Percentiles rank a stretch among this genome's conserved stretches.
Evolutionary conservation across 371 early-diverging fungal genomes (phyloP).

Genomic region (Rhizomucor pusillus): DNA sequence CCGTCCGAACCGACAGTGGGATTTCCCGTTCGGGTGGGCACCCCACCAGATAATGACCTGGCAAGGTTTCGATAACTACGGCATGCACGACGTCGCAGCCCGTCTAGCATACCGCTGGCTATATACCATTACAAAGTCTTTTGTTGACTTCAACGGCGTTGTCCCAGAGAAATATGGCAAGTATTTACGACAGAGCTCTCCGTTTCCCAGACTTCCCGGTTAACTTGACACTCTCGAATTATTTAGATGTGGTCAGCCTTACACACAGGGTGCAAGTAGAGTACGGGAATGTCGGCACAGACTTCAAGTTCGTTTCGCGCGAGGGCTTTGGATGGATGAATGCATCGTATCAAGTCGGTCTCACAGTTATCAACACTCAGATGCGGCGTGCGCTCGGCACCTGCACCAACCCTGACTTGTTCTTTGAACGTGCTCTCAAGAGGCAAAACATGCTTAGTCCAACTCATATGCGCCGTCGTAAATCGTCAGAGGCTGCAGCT

Average conservation of each 20-base stretch:
- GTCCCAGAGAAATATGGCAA: constrained; percentile 91
- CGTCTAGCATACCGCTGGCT: constrained; percentile 91
- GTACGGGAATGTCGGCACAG: constrained; percentile 93
- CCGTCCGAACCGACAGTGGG: constrained; percentile 94
- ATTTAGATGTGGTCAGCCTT: constrained; percentile 81
- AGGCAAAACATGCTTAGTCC: constrained; percentile 20
- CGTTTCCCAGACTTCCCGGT: too few relatives aligned
- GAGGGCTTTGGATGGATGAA: constrained; percentile 99
- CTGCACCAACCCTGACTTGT: constrained; percentile 73
- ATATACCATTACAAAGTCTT: constrained; percentile 85
- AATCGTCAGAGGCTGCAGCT: constrained; percentile 20
- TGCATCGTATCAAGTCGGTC: constrained; percentile 84
- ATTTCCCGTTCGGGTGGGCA: constrained; percentile 92
- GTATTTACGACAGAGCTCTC: too few relatives aligned
- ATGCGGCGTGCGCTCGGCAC: constrained; percentile 82
- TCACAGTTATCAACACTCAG: constrained; percentile 67
- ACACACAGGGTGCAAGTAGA: constrained; percentile 92
- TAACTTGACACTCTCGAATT: too few relatives aligned
- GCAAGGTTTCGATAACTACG: constrained; percentile 82
- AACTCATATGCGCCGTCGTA: constrained; percentile 12
- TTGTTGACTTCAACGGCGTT: constrained; percentile 96
- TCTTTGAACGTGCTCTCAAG: constrained; percentile 47
- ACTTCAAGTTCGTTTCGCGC: constrained; percentile 91
- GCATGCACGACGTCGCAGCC: constrained; percentile 64
- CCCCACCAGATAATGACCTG: constrained; percentile 96